phyloP scores from a whole-genome alignment of 2,329 filamentous ascomycete genomes.

The Colletotrichum musicola region DNA sequence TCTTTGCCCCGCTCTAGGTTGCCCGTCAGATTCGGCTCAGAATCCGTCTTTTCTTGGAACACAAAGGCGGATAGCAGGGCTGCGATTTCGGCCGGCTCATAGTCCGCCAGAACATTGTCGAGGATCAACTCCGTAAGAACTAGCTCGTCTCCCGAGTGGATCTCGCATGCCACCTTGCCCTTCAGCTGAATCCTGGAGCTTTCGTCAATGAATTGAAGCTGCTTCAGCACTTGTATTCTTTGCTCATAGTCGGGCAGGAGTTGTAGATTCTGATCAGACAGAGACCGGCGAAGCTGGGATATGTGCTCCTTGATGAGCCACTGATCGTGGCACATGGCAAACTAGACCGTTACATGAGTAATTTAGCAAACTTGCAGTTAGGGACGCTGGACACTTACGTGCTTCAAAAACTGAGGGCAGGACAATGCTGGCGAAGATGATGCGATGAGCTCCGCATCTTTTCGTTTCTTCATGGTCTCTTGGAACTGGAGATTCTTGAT shows the following conservation, averaged over 20 bases:
- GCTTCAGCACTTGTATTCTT: constrained; percentile 89
- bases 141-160: constrained; percentile 96
- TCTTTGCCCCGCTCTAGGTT: constrained; percentile 85
- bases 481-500: constrained; percentile 87
- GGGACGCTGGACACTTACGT: constrained; percentile 70
- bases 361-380: not conserved
- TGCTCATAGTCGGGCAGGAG: constrained; percentile 97
- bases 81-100: constrained; percentile 96
- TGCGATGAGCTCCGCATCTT: constrained; percentile 72
- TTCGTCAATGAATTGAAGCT: constrained; percentile 92
- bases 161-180: constrained; percentile 98
- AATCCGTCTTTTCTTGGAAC: constrained; percentile 96
- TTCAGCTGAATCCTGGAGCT: constrained; percentile 92
- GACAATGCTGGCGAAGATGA: constrained; percentile 73
- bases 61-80: constrained; percentile 94
- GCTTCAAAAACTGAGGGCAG: constrained; percentile 87
- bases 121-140: constrained; percentile 96
- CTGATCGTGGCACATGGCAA: constrained; percentile 95
- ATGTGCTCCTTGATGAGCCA: constrained; percentile 98
- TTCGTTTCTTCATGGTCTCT: constrained; percentile 81
- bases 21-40: constrained; percentile 82
- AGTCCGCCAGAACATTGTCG: constrained; percentile 95
- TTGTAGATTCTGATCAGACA: constrained; percentile 97
- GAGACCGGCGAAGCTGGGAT: constrained; percentile 83
- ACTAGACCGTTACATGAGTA: constrained; percentile 67